A percentile compares a stretch with the other conserved stretches of the same genome.
Evolutionary conservation across 2,329 filamentous ascomycete species (phyloP).

Genomic region (Teratosphaeria zuluensis): DNA sequence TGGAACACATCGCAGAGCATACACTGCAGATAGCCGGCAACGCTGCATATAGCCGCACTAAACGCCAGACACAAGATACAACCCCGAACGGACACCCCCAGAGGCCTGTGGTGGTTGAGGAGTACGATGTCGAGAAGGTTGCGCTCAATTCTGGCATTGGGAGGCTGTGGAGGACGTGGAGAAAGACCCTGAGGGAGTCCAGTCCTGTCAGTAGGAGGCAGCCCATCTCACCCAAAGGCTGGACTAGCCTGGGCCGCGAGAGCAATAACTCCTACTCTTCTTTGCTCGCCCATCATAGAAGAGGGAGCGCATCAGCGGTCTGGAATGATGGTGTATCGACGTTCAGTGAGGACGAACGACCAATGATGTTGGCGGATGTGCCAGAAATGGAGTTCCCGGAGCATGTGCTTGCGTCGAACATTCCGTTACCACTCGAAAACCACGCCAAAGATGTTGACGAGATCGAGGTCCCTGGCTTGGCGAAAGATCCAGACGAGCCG

Average conservation of each 20-base stretch:
- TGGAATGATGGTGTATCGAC: slow-evolving; percentile 10
- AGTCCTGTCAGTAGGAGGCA: slow-evolving; percentile 4
- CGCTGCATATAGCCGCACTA: slow-evolving; percentile 60
- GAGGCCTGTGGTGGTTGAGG: slow-evolving; percentile 61
- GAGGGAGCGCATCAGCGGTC: slow-evolving; percentile 12
- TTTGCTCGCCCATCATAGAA: slow-evolving; percentile 8
- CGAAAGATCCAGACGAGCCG: slow-evolving; percentile 51
- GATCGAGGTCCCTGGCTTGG: slow-evolving; percentile 68
- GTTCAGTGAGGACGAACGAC: background rate
- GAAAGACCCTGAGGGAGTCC: slow-evolving; percentile 61
- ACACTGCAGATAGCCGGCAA: slow-evolving; percentile 79
- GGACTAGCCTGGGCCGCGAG: background rate
- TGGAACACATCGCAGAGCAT: slow-evolving; percentile 90
- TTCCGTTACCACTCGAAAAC: slow-evolving; percentile 59
- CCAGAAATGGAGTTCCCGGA: slow-evolving; percentile 31
- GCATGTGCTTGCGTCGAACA: slow-evolving; percentile 42
- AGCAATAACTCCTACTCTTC: slow-evolving; percentile 1
- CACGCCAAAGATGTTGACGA: slow-evolving; percentile 62
- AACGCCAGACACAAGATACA: slow-evolving; percentile 20
- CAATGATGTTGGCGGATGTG: slow-evolving; percentile 10
- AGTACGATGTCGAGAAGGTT: slow-evolving; percentile 85
- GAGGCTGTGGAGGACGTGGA: slow-evolving; percentile 88
- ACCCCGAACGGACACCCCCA: background rate
- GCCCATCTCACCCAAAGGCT: background rate
- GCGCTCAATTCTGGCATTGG: slow-evolving; percentile 83